Evolutionary conservation across 306 rosid species (phyloP).

Genomic region (Prunus padus): DNA sequence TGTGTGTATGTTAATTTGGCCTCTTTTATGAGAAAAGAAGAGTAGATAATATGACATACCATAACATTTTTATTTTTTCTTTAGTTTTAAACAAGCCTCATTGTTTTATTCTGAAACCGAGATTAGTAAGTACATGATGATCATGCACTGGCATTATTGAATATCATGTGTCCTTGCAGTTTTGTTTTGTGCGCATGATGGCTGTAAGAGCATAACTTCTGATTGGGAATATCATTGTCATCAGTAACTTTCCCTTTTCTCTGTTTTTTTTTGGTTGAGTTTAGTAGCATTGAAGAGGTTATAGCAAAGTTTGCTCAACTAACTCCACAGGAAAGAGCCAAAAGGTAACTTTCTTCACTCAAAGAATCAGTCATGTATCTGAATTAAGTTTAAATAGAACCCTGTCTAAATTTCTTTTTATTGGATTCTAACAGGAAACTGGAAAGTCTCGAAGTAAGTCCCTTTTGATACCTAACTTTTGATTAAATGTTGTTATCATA

Average conservation of each 20-base stretch:
- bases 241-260: conserved; percentile 11
- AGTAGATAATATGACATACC: background rate
- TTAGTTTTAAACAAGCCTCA: background rate
- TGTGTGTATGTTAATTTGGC: no score
- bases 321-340: conserved; percentile 78
- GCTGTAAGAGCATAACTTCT: background rate
- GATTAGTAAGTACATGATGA: background rate
- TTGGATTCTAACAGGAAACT: conserved; percentile 63
- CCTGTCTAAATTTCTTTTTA: conserved; percentile 22
- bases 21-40: background rate
- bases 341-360: conserved; percentile 44
- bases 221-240: background rate
- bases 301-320: conserved; percentile 73
- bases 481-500: background rate
- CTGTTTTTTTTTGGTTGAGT: conserved; percentile 6
- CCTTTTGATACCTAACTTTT: conserved; percentile 17
- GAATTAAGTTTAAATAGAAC: background rate
- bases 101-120: background rate
- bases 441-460: conserved; percentile 85
- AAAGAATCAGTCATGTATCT: background rate
- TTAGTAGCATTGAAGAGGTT: conserved; percentile 65
- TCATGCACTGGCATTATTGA: background rate
- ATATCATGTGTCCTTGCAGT: background rate
- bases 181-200: background rate
- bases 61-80: background rate